Percentiles rank a stretch among this genome's conserved stretches.
These are phyloP conservation scores for Volvox carteri DNA, from an alignment of 163 green algal genomes.

Conservation along the genomic window DNA sequence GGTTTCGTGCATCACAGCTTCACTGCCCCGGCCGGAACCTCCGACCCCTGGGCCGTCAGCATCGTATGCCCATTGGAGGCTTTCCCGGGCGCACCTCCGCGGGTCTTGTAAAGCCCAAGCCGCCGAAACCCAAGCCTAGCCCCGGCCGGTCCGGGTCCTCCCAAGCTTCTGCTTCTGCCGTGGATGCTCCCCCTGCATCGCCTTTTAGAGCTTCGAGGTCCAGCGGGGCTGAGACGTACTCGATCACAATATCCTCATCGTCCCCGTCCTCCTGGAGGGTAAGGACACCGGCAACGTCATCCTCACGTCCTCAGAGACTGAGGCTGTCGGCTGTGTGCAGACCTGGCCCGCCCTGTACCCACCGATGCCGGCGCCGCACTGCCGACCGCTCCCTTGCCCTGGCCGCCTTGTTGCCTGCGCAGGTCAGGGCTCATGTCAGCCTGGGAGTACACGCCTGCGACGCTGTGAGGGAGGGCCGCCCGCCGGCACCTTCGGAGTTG, in stretches of 20 bases:
- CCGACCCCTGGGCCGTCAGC: background rate
- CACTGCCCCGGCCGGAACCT: background rate
- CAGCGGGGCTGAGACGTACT: conserved; percentile 66
- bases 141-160: conserved; percentile 62
- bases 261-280: conserved; percentile 50
- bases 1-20: no score
- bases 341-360: background rate
- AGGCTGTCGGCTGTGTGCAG: background rate
- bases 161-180: conserved; percentile 30
- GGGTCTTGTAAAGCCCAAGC: conserved; percentile 47
- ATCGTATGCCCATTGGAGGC: no score
- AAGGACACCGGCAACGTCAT: background rate
- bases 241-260: conserved; percentile 64
- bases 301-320: background rate
- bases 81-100: background rate
- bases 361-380: conserved; percentile 1
- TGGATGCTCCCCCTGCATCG: background rate
- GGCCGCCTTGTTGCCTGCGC: conserved; percentile 44
- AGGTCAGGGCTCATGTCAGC: background rate
- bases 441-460: background rate
- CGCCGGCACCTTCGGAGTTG: conserved; percentile 64
- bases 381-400: background rate
- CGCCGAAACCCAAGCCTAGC: conserved; percentile 66
- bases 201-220: conserved; percentile 45
- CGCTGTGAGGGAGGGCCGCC: background rate